phyloP scores from a whole-genome alignment of 164 flowering plant genomes.

The Kingdonia uniflora region DNA sequence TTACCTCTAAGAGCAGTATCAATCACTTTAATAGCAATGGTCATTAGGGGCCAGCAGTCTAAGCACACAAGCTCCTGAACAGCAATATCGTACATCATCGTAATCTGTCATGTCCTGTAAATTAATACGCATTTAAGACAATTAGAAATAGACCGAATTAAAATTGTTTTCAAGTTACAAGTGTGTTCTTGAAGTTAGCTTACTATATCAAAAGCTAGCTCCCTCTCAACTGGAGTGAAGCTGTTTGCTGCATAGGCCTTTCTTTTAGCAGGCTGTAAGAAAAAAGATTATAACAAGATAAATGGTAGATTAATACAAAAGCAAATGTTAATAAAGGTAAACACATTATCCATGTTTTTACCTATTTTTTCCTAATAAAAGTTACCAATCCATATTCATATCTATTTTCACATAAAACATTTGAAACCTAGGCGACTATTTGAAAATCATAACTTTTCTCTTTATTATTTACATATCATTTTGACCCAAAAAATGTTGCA shows the following conservation, averaged over 20 bases:
- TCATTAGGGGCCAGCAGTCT: constrained; percentile 96
- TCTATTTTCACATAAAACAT: too few species aligned
- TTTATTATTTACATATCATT: too few species aligned
- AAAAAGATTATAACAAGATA: too few species aligned
- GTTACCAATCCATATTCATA: too few species aligned
- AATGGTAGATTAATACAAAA: too few species aligned
- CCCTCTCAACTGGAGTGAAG: constrained; percentile 86
- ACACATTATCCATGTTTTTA: too few species aligned
- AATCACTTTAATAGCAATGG: constrained; percentile 86
- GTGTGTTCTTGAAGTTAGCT: constrained; percentile 16
- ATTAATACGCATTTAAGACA: constrained; percentile 6
- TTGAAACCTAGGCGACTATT: too few species aligned
- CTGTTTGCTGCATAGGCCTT: constrained; percentile 80
- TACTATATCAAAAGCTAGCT: constrained; percentile 93
- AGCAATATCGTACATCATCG: constrained; percentile 95
- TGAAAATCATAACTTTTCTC: too few species aligned
- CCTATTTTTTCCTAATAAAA: too few species aligned
- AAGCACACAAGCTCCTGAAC: constrained; percentile 91
- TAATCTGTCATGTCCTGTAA: constrained; percentile 92
- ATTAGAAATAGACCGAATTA: neutral
- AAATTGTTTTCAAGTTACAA: neutral
- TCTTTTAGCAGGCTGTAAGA: constrained; percentile 54
- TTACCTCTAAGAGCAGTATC: constrained; percentile 90
- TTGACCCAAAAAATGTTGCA: too few species aligned
- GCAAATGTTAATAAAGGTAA: too few species aligned